Percentiles rank a stretch among this genome's conserved stretches.
These are phyloP conservation scores for Parmelia sp. DNA, from an alignment of 495 filamentous ascomycete species.

Conservation along the genomic window DNA sequence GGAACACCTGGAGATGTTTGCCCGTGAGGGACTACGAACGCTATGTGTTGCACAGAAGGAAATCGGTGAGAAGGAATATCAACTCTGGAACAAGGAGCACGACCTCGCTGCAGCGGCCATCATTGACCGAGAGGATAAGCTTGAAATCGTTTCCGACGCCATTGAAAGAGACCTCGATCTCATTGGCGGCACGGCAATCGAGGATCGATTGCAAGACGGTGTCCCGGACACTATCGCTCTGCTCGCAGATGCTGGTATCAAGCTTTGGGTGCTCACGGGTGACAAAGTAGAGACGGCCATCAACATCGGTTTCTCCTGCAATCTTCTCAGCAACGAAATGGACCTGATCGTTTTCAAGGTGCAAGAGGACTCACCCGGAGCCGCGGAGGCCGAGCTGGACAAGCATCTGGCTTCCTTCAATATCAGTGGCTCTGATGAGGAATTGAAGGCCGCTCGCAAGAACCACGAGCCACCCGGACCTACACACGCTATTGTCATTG, in stretches of 20 bases:
- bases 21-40: slow-evolving; percentile 88
- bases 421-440: slow-evolving; percentile 81
- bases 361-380: slow-evolving; percentile 59
- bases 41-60: slow-evolving; percentile 88
- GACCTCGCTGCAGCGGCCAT: slow-evolving; percentile 81
- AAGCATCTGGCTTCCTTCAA: slow-evolving; percentile 63
- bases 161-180: slow-evolving; percentile 89
- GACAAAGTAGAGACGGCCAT: slow-evolving; percentile 99
- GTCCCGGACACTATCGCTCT: slow-evolving; percentile 95
- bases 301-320: slow-evolving; percentile 99
- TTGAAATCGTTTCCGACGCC: slow-evolving; percentile 80
- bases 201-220: slow-evolving; percentile 94
- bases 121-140: slow-evolving; percentile 83
- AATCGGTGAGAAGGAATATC: slow-evolving; percentile 80
- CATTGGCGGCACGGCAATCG: slow-evolving; percentile 93
- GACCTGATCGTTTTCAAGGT: slow-evolving; percentile 90
- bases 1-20: slow-evolving; percentile 93
- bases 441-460: slow-evolving; percentile 67
- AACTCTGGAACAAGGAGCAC: slow-evolving; percentile 75
- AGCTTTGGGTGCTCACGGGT: slow-evolving; percentile 98
- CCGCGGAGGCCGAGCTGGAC: slow-evolving; percentile 64
- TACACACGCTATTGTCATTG: slow-evolving; percentile 95
- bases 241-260: slow-evolving; percentile 90
- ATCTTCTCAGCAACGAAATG: slow-evolving; percentile 95
- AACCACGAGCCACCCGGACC: slow-evolving; percentile 79